Percentiles rank a stretch among this genome's conserved stretches.
These are phyloP conservation scores for Populus trichocarpa DNA, from an alignment of 441 rosid genomes.

Conservation along the genomic window DNA sequence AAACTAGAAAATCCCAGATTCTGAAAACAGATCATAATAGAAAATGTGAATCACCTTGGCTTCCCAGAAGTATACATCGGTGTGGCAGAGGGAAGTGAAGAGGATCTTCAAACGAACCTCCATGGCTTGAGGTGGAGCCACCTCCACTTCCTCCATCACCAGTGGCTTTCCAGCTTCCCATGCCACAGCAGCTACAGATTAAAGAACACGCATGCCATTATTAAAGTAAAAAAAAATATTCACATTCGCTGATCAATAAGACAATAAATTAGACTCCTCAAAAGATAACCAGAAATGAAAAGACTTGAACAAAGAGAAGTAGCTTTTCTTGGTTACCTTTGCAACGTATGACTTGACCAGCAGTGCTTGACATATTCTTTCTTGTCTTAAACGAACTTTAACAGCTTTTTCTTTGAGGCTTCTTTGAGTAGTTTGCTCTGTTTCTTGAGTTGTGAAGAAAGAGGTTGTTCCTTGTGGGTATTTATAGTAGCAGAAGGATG, in stretches of 20 bases:
- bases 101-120: conserved; percentile 50
- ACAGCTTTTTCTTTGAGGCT: not conserved
- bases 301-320: not conserved
- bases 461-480: not conserved
- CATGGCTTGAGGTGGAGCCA: conserved; percentile 42
- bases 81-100: conserved; percentile 42
- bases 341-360: conserved; percentile 24
- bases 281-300: not conserved
- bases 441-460: not conserved
- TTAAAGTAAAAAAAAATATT: not conserved
- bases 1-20: not conserved
- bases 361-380: conserved; percentile 12
- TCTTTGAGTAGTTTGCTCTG: not conserved
- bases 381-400: not conserved
- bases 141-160: conserved; percentile 54
- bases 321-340: conserved; percentile 16
- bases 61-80: conserved; percentile 59
- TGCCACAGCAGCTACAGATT: conserved; percentile 60
- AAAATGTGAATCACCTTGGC: conserved; percentile 34
- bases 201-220: not conserved
- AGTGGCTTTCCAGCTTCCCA: conserved; percentile 88
- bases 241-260: no score
- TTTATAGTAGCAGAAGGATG: not conserved
- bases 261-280: not conserved
- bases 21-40: not conserved